Evolutionary conservation across 257 asterid species (phyloP), one percentile per base, ranked within the genome.

Genomic region (Solanum pennellii): DNA sequence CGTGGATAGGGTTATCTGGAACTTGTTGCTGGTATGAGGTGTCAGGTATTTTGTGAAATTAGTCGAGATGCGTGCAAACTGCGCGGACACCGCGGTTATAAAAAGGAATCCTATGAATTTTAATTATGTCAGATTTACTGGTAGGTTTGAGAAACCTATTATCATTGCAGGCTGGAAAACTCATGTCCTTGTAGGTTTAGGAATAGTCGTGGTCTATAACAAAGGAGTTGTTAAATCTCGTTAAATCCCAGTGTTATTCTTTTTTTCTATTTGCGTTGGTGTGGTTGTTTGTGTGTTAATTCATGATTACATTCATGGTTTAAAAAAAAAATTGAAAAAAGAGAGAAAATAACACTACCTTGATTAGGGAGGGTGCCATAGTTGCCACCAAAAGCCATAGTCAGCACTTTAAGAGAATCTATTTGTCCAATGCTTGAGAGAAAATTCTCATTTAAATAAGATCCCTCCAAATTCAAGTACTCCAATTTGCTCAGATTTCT

Each of bases 371-470:
- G 75, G 14, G 42, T 71, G 77, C 77, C 77, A 31, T 71, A 31
- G 31, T 15, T 15, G 42, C n/a, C 77, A 31, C 77, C 77, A 14
- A 16, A 71, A 71, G 42, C 77, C 77, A 71, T 29, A 71, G 9
- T 71, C n/a, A 97, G 98, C 82, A 91, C 96, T 65, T 60, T 77
- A 77, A 77, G 60, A 77, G 83, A 77, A 25, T 52, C 15, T 59
- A 76, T 76, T 41, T 41, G 59, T 76, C 83, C 83, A 77, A 77
- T 77, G 62, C 83, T 77, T 77, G 39, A 25, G 39, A 44, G 62
- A 44, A 77, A 77, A 25, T 77, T 77, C 37, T 13, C 83, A 77
- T 77, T 42, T 14, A 77, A 13, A 44, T 4, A 12, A 42, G 83
- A 42, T 25, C 14, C 14, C 8, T 44, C 62, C n/a, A 77, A 77